These are phyloP conservation scores for Sordaria brevicollis DNA, from an alignment of 495 filamentous ascomycete species.

Conservation along the genomic window DNA sequence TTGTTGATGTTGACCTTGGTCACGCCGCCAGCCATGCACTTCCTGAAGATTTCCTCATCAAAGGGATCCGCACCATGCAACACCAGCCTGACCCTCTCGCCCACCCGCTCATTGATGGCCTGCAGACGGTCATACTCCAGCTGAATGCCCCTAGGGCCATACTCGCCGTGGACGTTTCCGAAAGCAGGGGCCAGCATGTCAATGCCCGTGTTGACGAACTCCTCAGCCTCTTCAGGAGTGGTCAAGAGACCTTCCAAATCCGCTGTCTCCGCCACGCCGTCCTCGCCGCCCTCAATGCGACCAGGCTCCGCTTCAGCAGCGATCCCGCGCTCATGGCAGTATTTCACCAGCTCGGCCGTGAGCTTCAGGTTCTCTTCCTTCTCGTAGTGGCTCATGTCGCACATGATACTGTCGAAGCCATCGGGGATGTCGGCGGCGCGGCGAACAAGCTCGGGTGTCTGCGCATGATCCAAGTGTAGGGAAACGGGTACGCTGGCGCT, in stretches of 20 bases:
- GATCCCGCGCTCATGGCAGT: conserved; percentile 67
- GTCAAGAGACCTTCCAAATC: conserved; percentile 67
- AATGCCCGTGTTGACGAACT: conserved; percentile 71
- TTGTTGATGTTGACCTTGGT: conserved; percentile 79
- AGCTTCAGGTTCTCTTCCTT: conserved; percentile 68
- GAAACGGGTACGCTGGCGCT: conserved; percentile 59
- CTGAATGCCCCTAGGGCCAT: conserved; percentile 63
- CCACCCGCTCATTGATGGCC: conserved; percentile 51
- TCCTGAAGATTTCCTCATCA: conserved; percentile 52
- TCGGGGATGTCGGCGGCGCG: conserved; percentile 51
- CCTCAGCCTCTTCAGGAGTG: conserved; percentile 63
- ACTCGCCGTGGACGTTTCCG: conserved; percentile 78
- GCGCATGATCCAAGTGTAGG: conserved; percentile 69
- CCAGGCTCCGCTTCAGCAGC: conserved; percentile 75
- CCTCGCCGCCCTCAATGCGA: conserved; percentile 75
- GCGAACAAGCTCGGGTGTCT: conserved; percentile 60
- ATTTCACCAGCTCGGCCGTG: conserved; percentile 58
- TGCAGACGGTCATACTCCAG: conserved; percentile 62
- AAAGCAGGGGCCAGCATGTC: conserved; percentile 79
- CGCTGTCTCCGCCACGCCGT: conserved; percentile 66
- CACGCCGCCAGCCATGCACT: conserved; percentile 61
- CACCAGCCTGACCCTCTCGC: conserved; percentile 54
- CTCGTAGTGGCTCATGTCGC: conserved; percentile 75
- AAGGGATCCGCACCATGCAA: conserved; percentile 75
- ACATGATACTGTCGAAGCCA: conserved; percentile 73